These are phyloP conservation scores for Ophiostoma quercus DNA, from an alignment of 2,329 filamentous ascomycete species.

Conservation along the genomic window DNA sequence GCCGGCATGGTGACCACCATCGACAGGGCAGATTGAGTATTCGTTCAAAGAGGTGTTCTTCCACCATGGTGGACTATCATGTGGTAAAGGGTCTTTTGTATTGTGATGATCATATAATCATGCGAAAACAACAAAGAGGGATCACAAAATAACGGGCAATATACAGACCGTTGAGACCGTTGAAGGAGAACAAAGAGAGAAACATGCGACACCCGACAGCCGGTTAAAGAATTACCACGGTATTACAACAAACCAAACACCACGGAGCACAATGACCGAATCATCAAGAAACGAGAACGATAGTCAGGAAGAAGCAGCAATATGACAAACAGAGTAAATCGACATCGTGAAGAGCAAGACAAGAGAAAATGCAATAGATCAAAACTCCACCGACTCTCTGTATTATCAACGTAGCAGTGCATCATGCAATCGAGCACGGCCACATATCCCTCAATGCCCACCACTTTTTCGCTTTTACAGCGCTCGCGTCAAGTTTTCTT, in stretches of 20 bases:
- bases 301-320: neutral
- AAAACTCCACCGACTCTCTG: neutral
- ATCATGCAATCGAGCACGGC: constrained; percentile 10
- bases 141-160: neutral
- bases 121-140: neutral
- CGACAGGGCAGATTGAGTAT: neutral
- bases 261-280: neutral
- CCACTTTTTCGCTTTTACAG: neutral
- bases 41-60: neutral
- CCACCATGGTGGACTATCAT: neutral
- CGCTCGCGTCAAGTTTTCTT: neutral
- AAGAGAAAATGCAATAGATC: neutral
- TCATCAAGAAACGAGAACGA: neutral
- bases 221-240: too few relatives aligned
- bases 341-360: neutral
- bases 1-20: neutral
- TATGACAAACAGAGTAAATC: neutral
- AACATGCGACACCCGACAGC: too few relatives aligned
- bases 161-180: neutral
- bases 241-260: too few relatives aligned
- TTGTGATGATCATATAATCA: neutral
- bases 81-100: neutral
- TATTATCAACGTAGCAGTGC: neutral
- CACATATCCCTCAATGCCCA: constrained; percentile 2
- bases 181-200: neutral